These are phyloP conservation scores for Shiraia sp. DNA, from an alignment of 2,329 filamentous ascomycete species.

Conservation along the genomic window DNA sequence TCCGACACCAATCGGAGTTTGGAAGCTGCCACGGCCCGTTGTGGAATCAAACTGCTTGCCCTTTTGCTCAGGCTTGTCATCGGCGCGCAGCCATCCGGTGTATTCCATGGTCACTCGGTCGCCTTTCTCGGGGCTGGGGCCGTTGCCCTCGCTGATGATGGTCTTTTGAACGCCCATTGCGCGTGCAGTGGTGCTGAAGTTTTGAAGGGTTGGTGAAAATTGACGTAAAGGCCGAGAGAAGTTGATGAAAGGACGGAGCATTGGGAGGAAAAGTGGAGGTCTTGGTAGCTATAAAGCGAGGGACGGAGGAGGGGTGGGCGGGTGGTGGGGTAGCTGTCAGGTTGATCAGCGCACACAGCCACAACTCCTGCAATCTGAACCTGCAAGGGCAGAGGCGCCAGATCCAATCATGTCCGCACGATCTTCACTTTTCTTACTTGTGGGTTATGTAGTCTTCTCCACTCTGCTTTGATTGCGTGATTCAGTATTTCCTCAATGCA, in stretches of 20 bases:
- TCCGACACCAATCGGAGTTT: slow-evolving; percentile 76
- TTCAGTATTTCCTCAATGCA: too few species aligned
- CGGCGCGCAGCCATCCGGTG: slow-evolving; percentile 34
- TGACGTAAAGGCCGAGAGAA: slow-evolving; percentile 10
- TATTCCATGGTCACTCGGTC: slow-evolving; percentile 38
- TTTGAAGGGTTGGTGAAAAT: slow-evolving; percentile 11
- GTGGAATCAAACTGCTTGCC: slow-evolving; percentile 75
- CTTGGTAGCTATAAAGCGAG: slow-evolving; percentile 7
- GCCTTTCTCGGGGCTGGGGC: slow-evolving; percentile 32
- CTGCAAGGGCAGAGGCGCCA: slow-evolving; percentile 4
- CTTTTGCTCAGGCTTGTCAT: slow-evolving; percentile 27
- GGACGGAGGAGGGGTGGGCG: background rate
- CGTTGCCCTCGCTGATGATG: slow-evolving; percentile 30
- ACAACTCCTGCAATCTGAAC: slow-evolving; percentile 2
- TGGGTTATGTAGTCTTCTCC: too few species aligned
- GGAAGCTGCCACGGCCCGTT: slow-evolving; percentile 73
- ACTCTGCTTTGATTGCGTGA: too few species aligned
- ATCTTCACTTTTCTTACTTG: slow-evolving; percentile 7
- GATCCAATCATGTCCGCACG: slow-evolving; percentile 13
- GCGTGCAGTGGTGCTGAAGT: slow-evolving; percentile 19
- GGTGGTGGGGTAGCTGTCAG: slow-evolving; percentile 6
- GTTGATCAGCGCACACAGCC: slow-evolving; percentile 3
- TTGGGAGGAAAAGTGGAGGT: slow-evolving; percentile 8
- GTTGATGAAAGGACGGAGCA: slow-evolving; percentile 12
- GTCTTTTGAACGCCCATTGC: slow-evolving; percentile 38